Evolutionary conservation across 805 yeast species (phyloP).

Genomic region (Sungouiella thailandica): DNA sequence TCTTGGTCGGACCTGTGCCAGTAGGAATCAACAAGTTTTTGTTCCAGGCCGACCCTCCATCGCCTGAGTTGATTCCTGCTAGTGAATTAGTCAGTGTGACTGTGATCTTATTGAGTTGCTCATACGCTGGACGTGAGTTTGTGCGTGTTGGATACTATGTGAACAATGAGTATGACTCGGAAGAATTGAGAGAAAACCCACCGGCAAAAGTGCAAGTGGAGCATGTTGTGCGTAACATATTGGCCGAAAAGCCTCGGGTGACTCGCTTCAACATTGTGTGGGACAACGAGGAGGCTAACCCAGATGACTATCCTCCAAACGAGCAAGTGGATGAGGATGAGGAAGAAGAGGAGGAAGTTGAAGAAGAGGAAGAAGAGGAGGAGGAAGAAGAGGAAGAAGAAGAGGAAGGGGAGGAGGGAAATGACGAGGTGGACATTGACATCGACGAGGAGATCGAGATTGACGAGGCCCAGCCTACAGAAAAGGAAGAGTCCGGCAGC

Average conservation of each 20-base stretch:
- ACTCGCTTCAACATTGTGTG: slow-evolving; percentile 95
- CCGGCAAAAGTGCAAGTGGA: slow-evolving; percentile 92
- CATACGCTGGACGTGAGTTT: slow-evolving; percentile 89
- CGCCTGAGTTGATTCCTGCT: slow-evolving; percentile 93
- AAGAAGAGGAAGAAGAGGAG: slow-evolving; percentile 23
- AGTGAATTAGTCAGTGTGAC: slow-evolving; percentile 93
- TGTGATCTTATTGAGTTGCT: slow-evolving; percentile 86
- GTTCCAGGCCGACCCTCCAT: slow-evolving; percentile 94
- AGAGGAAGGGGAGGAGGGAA: slow-evolving; percentile 14
- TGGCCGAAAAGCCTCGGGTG: slow-evolving; percentile 97
- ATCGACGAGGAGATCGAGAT: slow-evolving; percentile 6
- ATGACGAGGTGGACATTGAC: slow-evolving; percentile 10
- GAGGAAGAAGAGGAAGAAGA: slow-evolving; percentile 20
- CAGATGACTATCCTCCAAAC: slow-evolving; percentile 74
- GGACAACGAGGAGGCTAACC: slow-evolving; percentile 69
- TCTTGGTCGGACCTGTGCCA: slow-evolving; percentile 98
- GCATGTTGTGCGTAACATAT: slow-evolving; percentile 86
- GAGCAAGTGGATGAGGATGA: slow-evolving; percentile 49
- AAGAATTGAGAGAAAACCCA: slow-evolving; percentile 88
- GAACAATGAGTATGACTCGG: slow-evolving; percentile 92
- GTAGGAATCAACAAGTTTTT: slow-evolving; percentile 93
- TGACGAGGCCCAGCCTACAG: background rate
- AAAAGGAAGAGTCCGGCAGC: slow-evolving; percentile 5
- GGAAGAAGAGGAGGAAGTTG: slow-evolving; percentile 28
- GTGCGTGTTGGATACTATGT: slow-evolving; percentile 97